A percentile compares a stretch with the other conserved stretches of the same genome.
These are phyloP conservation scores for Salix suchowensis DNA, from an alignment of 345 rosid genomes.

Conservation along the genomic window DNA sequence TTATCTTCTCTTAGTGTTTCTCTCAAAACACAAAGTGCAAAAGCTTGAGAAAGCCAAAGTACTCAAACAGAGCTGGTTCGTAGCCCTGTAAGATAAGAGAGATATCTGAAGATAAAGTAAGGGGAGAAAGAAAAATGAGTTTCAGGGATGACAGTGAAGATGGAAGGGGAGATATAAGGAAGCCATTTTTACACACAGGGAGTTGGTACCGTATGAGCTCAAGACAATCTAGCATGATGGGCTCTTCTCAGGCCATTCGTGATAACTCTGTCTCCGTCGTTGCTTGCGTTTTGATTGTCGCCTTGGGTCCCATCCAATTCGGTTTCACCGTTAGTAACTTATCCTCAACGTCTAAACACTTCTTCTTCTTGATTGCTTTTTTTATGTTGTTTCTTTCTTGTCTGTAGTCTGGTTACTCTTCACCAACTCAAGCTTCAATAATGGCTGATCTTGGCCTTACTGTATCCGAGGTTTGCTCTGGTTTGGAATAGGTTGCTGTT, in stretches of 20 bases:
- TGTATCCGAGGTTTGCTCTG: constrained; percentile 63
- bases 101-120: neutral
- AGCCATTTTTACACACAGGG: constrained; percentile 91
- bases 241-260: constrained; percentile 73
- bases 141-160: constrained; percentile 89
- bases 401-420: constrained; percentile 77
- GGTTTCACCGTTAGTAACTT: constrained; percentile 77
- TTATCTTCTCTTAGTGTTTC: too few relatives aligned
- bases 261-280: constrained; percentile 88
- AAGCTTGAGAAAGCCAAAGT: neutral
- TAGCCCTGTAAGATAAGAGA: neutral
- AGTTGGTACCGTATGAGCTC: constrained; percentile 99
- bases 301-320: constrained; percentile 96
- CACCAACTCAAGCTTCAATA: constrained; percentile 84
- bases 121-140: constrained; percentile 48
- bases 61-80: neutral
- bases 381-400: neutral
- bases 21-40: too few relatives aligned
- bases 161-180: constrained; percentile 65
- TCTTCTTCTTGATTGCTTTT: neutral
- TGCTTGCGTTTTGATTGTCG: constrained; percentile 92
- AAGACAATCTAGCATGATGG: constrained; percentile 86
- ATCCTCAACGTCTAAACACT: neutral
- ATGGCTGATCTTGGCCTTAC: constrained; percentile 69
- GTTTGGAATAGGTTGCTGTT: neutral